Evolutionary conservation across 257 asterid species (phyloP), one percentile per base, ranked within the genome.

Genomic region (Petunia axillaris): DNA sequence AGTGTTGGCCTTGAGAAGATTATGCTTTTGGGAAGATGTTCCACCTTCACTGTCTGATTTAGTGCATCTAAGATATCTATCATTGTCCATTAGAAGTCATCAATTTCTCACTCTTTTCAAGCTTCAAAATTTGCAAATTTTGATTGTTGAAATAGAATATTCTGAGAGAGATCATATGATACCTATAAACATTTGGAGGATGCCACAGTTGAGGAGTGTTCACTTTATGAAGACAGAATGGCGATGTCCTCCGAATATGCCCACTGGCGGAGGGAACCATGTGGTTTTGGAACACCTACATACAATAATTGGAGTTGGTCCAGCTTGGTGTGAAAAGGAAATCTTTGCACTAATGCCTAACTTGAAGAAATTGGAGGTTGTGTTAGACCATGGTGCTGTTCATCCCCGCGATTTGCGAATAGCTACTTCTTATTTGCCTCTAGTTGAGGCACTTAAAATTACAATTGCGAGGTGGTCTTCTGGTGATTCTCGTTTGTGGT

Each of bases 121-220:
- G 1, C 48, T 70, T n/a, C 65, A 78, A 64, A 64, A 38, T 11
- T 39, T 74, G 52, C 65, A 75, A 64, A 53, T 39, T 35, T 25
- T 75, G 54, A 65, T 81, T 16, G 75, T 60, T 11, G 77, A 81
- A 40, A 63, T 15, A 15, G 53, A 7, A 70, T 6, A 43, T 8
- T 6, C 6, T 70, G 5, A 40, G 54, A 7, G 40, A 13, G 5
- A 15, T 16, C 64, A 59, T 6, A 16, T 0, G 13, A 38, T 83
- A 11, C 85, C 84, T 1, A 14, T 15, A 5, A 84, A 80, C n/a
- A 60, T 84, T 36, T 60, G 80, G 86, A 77, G 3, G 64, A 68
- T 82, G 80, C 55, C 84, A 64, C 80, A 75, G 13, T 64, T 83
- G 37, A 83, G 85, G 73, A 81, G 52, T 36, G 67, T 84, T 16